phyloP scores from a whole-genome alignment of 441 rosid species.

The Gossypium aridum region DNA sequence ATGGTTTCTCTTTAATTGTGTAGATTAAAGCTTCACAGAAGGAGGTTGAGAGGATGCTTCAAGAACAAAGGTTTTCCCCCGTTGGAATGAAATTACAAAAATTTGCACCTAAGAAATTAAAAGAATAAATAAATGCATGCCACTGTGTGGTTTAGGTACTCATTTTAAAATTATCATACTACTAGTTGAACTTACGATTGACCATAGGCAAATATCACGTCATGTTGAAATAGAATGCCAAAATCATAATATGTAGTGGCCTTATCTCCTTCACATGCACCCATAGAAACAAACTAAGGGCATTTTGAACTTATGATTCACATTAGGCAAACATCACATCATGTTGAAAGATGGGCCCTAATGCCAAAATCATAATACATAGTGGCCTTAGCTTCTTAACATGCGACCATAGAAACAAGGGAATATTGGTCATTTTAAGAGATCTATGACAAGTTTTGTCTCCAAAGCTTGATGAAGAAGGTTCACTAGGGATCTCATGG shows the following conservation, averaged over 20 bases:
- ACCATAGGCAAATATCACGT: not conserved
- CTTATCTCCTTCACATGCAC: not conserved
- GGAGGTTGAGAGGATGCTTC: slow-evolving; percentile 63
- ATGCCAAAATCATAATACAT: not conserved
- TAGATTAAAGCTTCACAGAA: slow-evolving; percentile 67
- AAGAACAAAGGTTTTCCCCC: slow-evolving; percentile 58
- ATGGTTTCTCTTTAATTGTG: slow-evolving; percentile 2
- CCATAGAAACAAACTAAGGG: too few relatives aligned
- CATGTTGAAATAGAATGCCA: not conserved
- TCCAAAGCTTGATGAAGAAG: not conserved
- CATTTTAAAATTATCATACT: not conserved
- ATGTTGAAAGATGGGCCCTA: not conserved
- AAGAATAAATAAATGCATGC: not conserved
- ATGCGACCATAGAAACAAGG: not conserved
- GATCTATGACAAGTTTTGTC: not conserved
- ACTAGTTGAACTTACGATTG: not conserved
- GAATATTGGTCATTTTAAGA: not conserved
- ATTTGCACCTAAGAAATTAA: not conserved
- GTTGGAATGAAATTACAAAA: slow-evolving; percentile 4
- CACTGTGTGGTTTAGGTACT: not conserved
- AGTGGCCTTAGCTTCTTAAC: not conserved
- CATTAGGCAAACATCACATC: not conserved
- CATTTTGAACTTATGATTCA: not conserved
- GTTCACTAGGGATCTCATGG: not conserved
- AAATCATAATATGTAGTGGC: not conserved